Evolutionary conservation across 306 rosid genomes (phyloP), one percentile per base, ranked within the genome.

Genomic region (Castanea mollissima): DNA sequence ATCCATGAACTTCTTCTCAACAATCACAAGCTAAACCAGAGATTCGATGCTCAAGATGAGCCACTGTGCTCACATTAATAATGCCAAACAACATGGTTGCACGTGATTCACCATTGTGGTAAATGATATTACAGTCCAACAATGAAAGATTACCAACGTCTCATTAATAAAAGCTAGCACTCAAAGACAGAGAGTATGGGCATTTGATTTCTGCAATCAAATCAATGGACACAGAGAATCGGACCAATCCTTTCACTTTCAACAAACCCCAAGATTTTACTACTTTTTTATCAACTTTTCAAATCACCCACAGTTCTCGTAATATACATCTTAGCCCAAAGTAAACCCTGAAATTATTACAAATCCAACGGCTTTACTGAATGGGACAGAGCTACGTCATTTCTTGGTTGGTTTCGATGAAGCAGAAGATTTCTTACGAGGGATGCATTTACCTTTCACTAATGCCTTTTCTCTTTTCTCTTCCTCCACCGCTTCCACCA

Each of bases 401-500:
- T 87, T 92, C 82, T 78, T 88, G 56, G 78, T 19, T 79, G 84
- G 86, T 77, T 88, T 91, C 16, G 90, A 76, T n/a, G 65, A 20
- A 9, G 78, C 64, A 15, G 79, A 54, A 21, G 89, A 89, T 82
- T 79, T 90, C 78, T 27, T 88, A 0, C 87, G 89, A 55, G 94
- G 98, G 3, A 93, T 85, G 87, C 98, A 93, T 80, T 69, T 86
- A 46, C 87, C 85, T 82, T 65, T 86, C 63, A 27, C 69, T 31
- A 81, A 84, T 12, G 7, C 52, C 55, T 7, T 80, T 74, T 59
- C 87, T 65, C 15, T 74, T 55, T 81, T 79, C 68, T 81, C 81
- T 59, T 82, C 92, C 4, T 52, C 79, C 25, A 29, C 34, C 41
- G 56, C 70, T 56, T 83, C 96, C 6, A 46, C 90, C 31, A 91